Evolutionary conservation across 2,329 filamentous ascomycete genomes (phyloP).

Genomic region (Ascochyta pisi): DNA sequence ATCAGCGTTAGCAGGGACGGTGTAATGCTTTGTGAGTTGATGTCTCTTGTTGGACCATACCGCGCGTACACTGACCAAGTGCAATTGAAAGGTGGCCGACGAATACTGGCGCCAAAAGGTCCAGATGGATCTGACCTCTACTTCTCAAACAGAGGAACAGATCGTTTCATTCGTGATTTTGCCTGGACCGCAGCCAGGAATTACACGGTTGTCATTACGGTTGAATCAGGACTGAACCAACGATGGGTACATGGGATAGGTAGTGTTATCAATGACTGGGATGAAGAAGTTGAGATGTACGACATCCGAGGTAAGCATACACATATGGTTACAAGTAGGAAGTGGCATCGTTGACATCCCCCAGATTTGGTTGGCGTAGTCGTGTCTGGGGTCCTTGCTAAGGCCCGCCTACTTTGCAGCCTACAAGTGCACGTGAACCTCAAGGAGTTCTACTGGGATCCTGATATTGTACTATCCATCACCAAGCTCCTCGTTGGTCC

Average conservation of each 20-base stretch:
- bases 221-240: conserved; percentile 19
- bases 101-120: conserved; percentile 37
- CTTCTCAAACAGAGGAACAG: conserved; percentile 19
- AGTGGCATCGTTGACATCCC: background rate
- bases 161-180: conserved; percentile 37
- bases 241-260: no score
- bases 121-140: conserved; percentile 36
- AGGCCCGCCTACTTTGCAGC: conserved; percentile 35
- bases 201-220: conserved; percentile 41
- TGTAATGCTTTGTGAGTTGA: conserved; percentile 37
- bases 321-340: background rate
- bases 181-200: conserved; percentile 42
- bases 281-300: conserved; percentile 48
- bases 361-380: conserved; percentile 42
- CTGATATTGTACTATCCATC: conserved; percentile 31
- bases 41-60: no score
- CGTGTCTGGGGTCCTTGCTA: conserved; percentile 40
- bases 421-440: conserved; percentile 40
- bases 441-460: conserved; percentile 33
- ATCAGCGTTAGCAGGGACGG: conserved; percentile 43
- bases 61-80: background rate
- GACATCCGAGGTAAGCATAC: conserved; percentile 37
- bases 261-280: conserved; percentile 21
- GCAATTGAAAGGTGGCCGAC: conserved; percentile 21
- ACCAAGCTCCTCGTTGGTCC: conserved; percentile 37